phyloP scores from a whole-genome alignment of 306 rosid species.

The Prunus fruticosa region DNA sequence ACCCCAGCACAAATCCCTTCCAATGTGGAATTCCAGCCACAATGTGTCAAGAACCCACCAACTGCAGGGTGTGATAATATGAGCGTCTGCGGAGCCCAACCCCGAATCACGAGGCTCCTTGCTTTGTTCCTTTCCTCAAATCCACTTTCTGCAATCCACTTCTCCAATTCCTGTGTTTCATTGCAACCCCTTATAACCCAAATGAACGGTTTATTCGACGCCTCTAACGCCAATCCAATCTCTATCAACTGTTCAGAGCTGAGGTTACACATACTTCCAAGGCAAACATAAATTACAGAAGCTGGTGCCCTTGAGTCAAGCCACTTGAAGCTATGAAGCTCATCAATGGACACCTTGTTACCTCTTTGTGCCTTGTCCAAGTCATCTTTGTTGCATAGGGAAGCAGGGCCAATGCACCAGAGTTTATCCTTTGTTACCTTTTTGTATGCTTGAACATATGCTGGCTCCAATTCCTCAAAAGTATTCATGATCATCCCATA shows the following conservation, averaged over 20 bases:
- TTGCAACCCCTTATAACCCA: constrained; percentile 57
- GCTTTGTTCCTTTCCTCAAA: constrained; percentile 48
- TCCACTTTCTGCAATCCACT: constrained; percentile 36
- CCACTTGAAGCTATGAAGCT: constrained; percentile 44
- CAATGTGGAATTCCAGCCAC: constrained; percentile 32
- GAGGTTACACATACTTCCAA: constrained; percentile 60
- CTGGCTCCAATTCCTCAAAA: constrained; percentile 30
- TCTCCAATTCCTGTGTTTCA: constrained; percentile 29
- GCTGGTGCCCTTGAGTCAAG: constrained; percentile 33
- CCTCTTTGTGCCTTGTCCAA: constrained; percentile 61
- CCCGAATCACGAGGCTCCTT: constrained; percentile 50
- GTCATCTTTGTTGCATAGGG: constrained; percentile 33
- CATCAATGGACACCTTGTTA: constrained; percentile 32
- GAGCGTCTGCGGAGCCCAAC: constrained; percentile 76
- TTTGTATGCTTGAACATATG: constrained; percentile 16
- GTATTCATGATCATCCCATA: constrained; percentile 29
- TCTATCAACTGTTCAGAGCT: constrained; percentile 39
- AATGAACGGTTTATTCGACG: constrained; percentile 48
- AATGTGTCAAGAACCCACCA: constrained; percentile 40
- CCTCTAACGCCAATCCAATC: constrained; percentile 59
- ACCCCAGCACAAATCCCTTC: constrained; percentile 39
- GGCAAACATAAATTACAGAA: constrained; percentile 53
- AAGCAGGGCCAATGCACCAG: constrained; percentile 46
- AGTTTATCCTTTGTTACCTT: constrained; percentile 13
- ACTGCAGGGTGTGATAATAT: constrained; percentile 49